phyloP scores from a whole-genome alignment of 2,329 filamentous ascomycete genomes.

The Fusarium fracticaudum region DNA sequence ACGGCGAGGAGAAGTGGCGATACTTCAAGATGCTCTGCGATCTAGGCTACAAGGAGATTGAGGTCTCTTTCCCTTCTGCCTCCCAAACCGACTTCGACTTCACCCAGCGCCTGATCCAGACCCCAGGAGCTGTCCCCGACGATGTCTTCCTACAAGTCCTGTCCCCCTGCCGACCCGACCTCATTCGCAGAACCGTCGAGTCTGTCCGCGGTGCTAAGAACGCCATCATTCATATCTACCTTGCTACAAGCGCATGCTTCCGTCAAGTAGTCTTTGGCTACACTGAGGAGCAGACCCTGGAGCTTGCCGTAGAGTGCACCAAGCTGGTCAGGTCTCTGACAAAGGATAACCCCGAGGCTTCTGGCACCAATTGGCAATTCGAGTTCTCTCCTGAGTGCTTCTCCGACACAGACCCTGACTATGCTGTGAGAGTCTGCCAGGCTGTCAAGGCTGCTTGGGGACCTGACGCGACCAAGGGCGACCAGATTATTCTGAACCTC shows the following conservation, averaged over 20 bases:
- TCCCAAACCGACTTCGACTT: conserved; percentile 98
- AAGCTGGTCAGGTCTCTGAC: conserved; percentile 89
- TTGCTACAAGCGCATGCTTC: conserved; percentile 96
- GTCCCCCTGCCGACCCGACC: conserved; percentile 88
- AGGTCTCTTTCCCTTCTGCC: conserved; percentile 93
- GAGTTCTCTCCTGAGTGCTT: conserved; percentile 91
- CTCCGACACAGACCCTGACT: conserved; percentile 89
- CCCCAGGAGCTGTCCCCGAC: conserved; percentile 51
- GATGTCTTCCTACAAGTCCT: conserved; percentile 94
- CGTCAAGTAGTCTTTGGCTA: conserved; percentile 90
- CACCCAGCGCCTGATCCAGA: conserved; percentile 82
- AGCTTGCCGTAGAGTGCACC: conserved; percentile 84
- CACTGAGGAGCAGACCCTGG: conserved; percentile 82
- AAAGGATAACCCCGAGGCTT: conserved; percentile 73
- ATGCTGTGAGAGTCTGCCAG: conserved; percentile 83
- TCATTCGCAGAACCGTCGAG: conserved; percentile 87
- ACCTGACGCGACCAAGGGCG: conserved; percentile 72
- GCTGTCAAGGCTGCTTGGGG: conserved; percentile 96
- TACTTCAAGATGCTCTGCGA: conserved; percentile 96
- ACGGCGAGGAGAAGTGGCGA: conserved; percentile 91
- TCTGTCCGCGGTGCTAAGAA: conserved; percentile 90
- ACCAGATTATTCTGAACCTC: conserved; percentile 93
- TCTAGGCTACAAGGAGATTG: conserved; percentile 97
- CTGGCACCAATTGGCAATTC: conserved; percentile 75
- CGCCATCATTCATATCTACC: conserved; percentile 93